phyloP scores from a whole-genome alignment of 495 filamentous ascomycete genomes.

The Xanthoparmelia taractica region DNA sequence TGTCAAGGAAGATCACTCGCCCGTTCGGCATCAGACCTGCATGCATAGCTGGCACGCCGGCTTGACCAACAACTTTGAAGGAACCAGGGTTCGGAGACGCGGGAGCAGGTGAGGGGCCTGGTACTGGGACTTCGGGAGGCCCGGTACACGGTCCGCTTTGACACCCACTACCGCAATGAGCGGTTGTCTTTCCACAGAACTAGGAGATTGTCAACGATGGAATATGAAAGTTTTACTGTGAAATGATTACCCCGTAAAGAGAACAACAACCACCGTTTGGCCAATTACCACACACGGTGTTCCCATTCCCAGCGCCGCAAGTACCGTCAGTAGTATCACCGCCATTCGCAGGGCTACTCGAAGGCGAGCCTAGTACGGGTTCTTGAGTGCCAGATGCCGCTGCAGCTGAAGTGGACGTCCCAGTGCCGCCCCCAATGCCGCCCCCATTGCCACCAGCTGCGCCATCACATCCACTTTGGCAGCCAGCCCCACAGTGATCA shows the following conservation, averaged over 20 bases:
- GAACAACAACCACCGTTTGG: conserved; percentile 43
- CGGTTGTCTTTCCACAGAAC: conserved; percentile 32
- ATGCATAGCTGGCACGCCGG: conserved; percentile 58
- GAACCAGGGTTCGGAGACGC: conserved; percentile 34
- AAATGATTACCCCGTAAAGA: conserved; percentile 37
- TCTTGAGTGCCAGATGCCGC: conserved; percentile 25
- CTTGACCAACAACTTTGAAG: conserved; percentile 44
- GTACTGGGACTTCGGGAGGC: conserved; percentile 29
- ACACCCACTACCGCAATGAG: conserved; percentile 36
- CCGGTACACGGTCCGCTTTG: conserved; percentile 34
- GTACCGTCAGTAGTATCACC: conserved; percentile 39
- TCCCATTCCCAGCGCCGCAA: conserved; percentile 40
- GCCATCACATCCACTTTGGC: conserved; percentile 18
- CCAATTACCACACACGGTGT: conserved; percentile 44
- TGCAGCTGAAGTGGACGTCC: conserved; percentile 6
- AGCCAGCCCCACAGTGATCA: conserved; percentile 31
- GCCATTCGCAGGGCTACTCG: conserved; percentile 30
- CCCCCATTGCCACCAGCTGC: neutral
- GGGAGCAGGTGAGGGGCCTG: conserved; percentile 33
- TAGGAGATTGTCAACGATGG: neutral
- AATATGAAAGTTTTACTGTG: neutral
- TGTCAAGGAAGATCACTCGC: conserved; percentile 54
- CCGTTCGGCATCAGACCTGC: conserved; percentile 55
- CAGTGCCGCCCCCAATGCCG: conserved; percentile 1
- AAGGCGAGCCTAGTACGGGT: conserved; percentile 31